These are phyloP conservation scores for Pleodorina starrii DNA, from an alignment of 139 green algal species.

Conservation along the genomic window DNA sequence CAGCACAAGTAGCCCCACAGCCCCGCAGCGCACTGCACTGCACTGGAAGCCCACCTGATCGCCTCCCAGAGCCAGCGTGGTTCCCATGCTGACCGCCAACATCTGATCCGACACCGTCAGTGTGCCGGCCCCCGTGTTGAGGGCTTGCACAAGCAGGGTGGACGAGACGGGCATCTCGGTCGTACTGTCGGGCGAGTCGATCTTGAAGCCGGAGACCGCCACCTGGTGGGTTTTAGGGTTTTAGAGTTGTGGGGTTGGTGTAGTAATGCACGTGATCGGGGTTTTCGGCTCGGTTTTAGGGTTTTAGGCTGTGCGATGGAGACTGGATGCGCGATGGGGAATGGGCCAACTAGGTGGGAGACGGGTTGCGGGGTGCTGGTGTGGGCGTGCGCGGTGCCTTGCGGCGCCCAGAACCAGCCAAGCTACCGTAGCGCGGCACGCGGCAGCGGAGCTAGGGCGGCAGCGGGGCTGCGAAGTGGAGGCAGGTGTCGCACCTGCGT, in stretches of 20 bases:
- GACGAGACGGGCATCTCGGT: not conserved
- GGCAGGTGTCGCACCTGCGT: not conserved
- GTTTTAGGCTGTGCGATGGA: too few species aligned
- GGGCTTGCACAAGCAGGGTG: not conserved
- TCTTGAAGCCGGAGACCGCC: not conserved
- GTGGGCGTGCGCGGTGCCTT: too few species aligned
- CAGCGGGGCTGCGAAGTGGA: too few species aligned
- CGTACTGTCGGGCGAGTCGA: not conserved
- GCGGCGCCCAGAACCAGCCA: too few species aligned
- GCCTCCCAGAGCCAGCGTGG: not conserved
- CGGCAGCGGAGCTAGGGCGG: too few species aligned
- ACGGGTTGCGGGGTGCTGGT: too few species aligned
- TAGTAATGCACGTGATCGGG: not conserved
- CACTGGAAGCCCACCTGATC: not conserved
- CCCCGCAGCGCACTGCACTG: too few species aligned
- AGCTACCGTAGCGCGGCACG: too few species aligned
- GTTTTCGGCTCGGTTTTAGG: too few species aligned
- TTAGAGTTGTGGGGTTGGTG: not conserved
- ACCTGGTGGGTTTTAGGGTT: too few species aligned
- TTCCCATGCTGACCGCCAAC: not conserved
- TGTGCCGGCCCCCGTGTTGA: not conserved
- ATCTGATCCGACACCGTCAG: slow-evolving; percentile 24
- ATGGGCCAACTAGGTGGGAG: too few species aligned
- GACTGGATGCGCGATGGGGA: too few species aligned
- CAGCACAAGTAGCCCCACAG: not conserved